Percentiles rank a stretch among this genome's conserved stretches.
Conservation (phyloP, 2,329 filamentous ascomycete genomes). For the Zymoseptoria pseudotritici region DNA sequence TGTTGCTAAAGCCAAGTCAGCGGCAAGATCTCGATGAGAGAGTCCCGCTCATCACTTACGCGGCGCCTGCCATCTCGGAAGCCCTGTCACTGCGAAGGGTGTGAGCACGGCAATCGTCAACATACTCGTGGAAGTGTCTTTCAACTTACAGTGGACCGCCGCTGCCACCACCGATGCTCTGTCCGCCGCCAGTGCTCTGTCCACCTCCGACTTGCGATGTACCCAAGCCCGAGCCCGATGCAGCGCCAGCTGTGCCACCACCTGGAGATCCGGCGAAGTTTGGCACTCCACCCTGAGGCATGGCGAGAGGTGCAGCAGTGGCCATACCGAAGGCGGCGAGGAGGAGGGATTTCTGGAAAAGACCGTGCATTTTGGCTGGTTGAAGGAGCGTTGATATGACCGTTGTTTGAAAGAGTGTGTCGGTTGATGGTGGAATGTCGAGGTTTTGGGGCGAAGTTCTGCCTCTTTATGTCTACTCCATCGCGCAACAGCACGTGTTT, state of each 20-base stretch:
- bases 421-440: too few relatives aligned
- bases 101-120: background rate
- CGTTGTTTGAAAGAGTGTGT: background rate
- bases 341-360: background rate
- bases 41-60: background rate
- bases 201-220: background rate
- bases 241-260: too few relatives aligned
- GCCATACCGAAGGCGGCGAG: background rate
- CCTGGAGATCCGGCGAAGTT: background rate
- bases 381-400: background rate
- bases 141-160: background rate
- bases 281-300: background rate
- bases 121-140: background rate
- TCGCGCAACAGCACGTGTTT: background rate
- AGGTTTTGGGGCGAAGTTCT: background rate
- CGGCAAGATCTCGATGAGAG: background rate
- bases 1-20: background rate
- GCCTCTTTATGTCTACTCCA: background rate
- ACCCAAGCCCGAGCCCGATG: background rate
- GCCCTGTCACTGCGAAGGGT: background rate
- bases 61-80: background rate
- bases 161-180: background rate
- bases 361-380: background rate
- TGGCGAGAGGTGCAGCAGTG: background rate
- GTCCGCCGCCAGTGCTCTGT: background rate